Percentiles rank a stretch among this genome's conserved stretches.
phyloP scores from a whole-genome alignment of 75 land plant species.

The Pseudotsuga menziesii region DNA sequence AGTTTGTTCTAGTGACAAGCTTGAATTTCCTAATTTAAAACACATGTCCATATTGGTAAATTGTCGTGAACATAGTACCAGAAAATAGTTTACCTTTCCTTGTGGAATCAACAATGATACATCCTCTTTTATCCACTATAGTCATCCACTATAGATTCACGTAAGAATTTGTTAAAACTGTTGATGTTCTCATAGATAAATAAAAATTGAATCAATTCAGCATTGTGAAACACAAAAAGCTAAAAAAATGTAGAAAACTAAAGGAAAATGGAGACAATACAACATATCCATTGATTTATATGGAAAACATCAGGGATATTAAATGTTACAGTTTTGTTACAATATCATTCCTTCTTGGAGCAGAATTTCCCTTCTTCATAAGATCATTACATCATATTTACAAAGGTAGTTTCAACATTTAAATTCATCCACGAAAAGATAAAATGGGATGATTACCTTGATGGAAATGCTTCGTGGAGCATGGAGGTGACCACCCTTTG shows the following conservation, averaged over 20 bases:
- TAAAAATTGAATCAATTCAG: not conserved
- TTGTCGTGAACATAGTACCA: conserved; percentile 95
- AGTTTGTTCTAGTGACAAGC: not conserved
- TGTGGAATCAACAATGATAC: conserved; percentile 93
- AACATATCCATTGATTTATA: not conserved
- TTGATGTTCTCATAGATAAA: not conserved
- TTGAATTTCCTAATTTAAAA: conserved; percentile 72
- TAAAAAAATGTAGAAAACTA: not conserved
- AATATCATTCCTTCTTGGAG: too few species aligned
- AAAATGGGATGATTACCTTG: too few species aligned
- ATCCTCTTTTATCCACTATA: conserved; percentile 91
- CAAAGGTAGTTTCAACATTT: too few species aligned
- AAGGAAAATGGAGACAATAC: not conserved
- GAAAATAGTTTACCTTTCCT: conserved; percentile 95
- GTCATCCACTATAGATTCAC: conserved; percentile 18
- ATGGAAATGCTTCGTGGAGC: too few species aligned
- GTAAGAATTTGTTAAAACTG: not conserved
- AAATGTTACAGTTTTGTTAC: not conserved
- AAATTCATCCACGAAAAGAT: too few species aligned
- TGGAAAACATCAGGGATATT: not conserved
- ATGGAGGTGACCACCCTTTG: too few species aligned
- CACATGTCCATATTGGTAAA: conserved; percentile 98
- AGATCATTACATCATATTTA: too few species aligned
- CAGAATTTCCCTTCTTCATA: too few species aligned
- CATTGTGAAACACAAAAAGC: not conserved